Evolutionary conservation across 1,284 basidiomycete species (phyloP).

Genomic region (Spongispora temasekensis): DNA sequence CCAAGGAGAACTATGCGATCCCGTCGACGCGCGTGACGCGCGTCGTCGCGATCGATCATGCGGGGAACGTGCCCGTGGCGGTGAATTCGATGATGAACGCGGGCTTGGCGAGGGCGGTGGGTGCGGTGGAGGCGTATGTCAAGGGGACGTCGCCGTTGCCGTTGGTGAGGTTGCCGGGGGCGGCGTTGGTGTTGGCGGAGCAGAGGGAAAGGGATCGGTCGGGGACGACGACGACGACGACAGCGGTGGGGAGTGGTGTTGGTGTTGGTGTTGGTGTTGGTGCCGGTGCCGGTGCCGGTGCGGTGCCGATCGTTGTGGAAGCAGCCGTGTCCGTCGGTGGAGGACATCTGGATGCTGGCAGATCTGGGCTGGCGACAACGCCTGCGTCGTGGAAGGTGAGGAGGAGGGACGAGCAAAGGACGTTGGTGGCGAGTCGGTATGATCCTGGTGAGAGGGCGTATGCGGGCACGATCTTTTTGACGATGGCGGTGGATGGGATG

Average conservation of each 20-base stretch:
- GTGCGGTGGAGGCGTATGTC: constrained; percentile 71
- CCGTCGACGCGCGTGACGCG: constrained; percentile 93
- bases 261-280: too few species aligned
- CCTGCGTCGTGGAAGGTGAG: constrained; percentile 55
- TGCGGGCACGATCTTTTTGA: constrained; percentile 48
- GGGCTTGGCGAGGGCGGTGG: constrained; percentile 66
- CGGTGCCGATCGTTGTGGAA: too few species aligned
- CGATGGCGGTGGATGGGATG: constrained; percentile 13
- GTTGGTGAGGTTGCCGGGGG: constrained; percentile 64
- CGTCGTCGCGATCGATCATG: constrained; percentile 87
- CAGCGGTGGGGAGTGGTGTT: too few species aligned
- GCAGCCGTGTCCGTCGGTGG: constrained; percentile 4
- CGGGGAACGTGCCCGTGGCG: constrained; percentile 83
- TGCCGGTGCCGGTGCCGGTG: too few species aligned
- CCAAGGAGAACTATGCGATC: constrained; percentile 92
- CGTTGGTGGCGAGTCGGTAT: constrained; percentile 54
- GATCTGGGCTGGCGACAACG: constrained; percentile 3
- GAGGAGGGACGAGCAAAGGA: constrained; percentile 56
- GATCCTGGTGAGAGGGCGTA: constrained; percentile 51
- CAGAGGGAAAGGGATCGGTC: constrained; percentile 21
- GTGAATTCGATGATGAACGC: constrained; percentile 90
- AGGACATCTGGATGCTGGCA: too few species aligned
- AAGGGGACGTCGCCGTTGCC: constrained; percentile 65
- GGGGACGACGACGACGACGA: too few species aligned
- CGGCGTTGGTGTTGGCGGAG: constrained; percentile 57